A percentile compares a stretch with the other conserved stretches of the same genome.
phyloP scores from a whole-genome alignment of 768 basidiomycete species.

The Boletus insuetus region DNA sequence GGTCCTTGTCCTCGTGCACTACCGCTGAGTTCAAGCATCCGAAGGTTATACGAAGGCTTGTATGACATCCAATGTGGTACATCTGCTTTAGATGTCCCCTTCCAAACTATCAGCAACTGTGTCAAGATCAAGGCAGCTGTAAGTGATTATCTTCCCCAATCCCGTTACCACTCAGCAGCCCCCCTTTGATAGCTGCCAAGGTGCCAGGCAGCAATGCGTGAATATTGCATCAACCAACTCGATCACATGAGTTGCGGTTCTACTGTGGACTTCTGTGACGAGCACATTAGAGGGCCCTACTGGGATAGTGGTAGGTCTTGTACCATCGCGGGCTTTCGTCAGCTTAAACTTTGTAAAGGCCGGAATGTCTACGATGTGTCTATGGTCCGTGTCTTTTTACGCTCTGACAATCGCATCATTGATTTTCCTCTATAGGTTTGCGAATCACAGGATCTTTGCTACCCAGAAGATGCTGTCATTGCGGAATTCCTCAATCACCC shows the following conservation, averaged over 20 bases:
- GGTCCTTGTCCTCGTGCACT: background rate
- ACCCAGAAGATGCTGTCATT: conserved; percentile 40
- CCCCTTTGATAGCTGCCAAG: conserved; percentile 52
- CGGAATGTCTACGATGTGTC: conserved; percentile 59
- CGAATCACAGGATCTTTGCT: conserved; percentile 34
- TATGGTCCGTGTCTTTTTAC: conserved; percentile 33
- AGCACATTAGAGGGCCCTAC: conserved; percentile 46
- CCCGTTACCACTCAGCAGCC: background rate
- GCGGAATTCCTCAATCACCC: conserved; percentile 46
- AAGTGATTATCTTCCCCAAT: conserved; percentile 16
- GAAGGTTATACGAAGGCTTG: conserved; percentile 41
- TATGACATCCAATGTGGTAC: conserved; percentile 50
- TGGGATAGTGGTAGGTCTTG: conserved; percentile 33
- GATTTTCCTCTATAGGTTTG: conserved; percentile 21
- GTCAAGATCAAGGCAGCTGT: conserved; percentile 57
- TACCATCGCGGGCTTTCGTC: background rate
- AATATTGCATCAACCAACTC: conserved; percentile 59
- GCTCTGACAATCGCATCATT: background rate
- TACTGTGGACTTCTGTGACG: conserved; percentile 63
- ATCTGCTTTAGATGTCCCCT: conserved; percentile 51
- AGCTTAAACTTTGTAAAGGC: conserved; percentile 22
- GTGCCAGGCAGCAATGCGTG: conserved; percentile 57
- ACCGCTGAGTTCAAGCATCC: background rate
- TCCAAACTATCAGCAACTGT: conserved; percentile 39
- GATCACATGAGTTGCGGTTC: conserved; percentile 68